Evolutionary conservation across 495 filamentous ascomycete genomes (phyloP).

Genomic region (Penicillium paradoxum): DNA sequence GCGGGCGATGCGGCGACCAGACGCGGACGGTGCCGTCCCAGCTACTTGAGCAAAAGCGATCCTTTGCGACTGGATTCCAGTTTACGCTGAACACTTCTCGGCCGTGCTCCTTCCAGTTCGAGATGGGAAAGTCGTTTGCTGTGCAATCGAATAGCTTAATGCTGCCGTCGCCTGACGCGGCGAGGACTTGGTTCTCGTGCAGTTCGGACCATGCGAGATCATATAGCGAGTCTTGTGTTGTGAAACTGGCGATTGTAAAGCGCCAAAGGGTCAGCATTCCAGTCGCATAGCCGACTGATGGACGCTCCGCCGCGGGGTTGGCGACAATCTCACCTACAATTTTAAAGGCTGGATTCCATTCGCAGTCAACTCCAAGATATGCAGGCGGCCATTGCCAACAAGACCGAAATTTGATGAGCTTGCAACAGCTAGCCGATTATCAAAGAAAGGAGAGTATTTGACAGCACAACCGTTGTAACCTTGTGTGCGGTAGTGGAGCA

Average conservation of each 20-base stretch:
- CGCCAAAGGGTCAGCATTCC: neutral
- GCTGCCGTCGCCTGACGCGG: conserved; percentile 83
- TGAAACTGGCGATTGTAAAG: conserved; percentile 53
- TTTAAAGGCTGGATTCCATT: conserved; percentile 80
- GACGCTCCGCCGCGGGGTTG: conserved; percentile 1
- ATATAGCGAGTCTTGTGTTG: conserved; percentile 94
- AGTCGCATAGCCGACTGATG: neutral
- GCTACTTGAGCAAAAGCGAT: conserved; percentile 77
- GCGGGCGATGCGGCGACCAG: conserved; percentile 70
- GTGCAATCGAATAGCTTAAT: conserved; percentile 89
- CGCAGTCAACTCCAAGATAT: conserved; percentile 71
- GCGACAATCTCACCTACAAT: conserved; percentile 39
- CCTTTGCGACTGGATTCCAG: conserved; percentile 91
- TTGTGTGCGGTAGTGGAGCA: conserved; percentile 90
- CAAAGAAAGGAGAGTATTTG: conserved; percentile 97
- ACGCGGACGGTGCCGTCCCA: conserved; percentile 96
- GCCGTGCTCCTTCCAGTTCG: conserved; percentile 85
- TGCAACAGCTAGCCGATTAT: conserved; percentile 83
- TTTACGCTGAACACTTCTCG: conserved; percentile 85
- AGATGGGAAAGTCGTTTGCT: conserved; percentile 73
- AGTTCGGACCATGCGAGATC: conserved; percentile 91
- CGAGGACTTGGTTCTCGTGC: conserved; percentile 84
- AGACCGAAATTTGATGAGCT: conserved; percentile 90
- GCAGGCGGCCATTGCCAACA: conserved; percentile 90
- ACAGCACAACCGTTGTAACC: conserved; percentile 93